Evolutionary conservation across 768 basidiomycete species (phyloP).

Genomic region (Pleurotus salmoneostramineus): DNA sequence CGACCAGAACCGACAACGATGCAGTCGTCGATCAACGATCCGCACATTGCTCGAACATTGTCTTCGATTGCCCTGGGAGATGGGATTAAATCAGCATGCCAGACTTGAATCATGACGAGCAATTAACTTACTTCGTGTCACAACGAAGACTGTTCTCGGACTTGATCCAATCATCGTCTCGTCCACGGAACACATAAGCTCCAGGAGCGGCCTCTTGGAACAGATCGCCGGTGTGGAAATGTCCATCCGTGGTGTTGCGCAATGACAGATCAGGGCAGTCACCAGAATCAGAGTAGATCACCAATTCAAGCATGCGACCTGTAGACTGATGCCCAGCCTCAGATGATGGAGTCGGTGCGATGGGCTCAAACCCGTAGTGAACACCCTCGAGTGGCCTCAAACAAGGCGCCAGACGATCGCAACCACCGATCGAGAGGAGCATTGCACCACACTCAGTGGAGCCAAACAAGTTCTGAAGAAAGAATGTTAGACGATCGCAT

Average conservation of each 20-base stretch:
- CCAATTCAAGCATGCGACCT: constrained; percentile 58
- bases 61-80: constrained; percentile 68
- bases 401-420: constrained; percentile 44
- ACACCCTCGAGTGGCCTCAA: constrained; percentile 60
- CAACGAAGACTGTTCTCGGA: constrained; percentile 74
- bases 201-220: constrained; percentile 62
- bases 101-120: background rate
- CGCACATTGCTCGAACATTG: constrained; percentile 64
- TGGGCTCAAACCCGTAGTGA: constrained; percentile 64
- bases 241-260: constrained; percentile 52
- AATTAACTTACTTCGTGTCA: constrained; percentile 56
- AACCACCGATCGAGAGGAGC: constrained; percentile 55
- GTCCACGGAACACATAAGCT: constrained; percentile 61
- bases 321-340: constrained; percentile 51
- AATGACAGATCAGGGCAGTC: constrained; percentile 66
- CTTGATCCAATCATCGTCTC: constrained; percentile 87
- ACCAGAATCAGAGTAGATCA: constrained; percentile 61
- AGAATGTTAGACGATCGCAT: constrained; percentile 17
- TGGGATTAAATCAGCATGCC: constrained; percentile 9
- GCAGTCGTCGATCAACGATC: constrained; percentile 63
- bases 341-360: constrained; percentile 30
- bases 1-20: constrained; percentile 75
- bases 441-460: constrained; percentile 79
- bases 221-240: constrained; percentile 82
- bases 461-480: constrained; percentile 67